phyloP scores from a whole-genome alignment of 2,329 filamentous ascomycete species.

The Aspergillus intermedius region DNA sequence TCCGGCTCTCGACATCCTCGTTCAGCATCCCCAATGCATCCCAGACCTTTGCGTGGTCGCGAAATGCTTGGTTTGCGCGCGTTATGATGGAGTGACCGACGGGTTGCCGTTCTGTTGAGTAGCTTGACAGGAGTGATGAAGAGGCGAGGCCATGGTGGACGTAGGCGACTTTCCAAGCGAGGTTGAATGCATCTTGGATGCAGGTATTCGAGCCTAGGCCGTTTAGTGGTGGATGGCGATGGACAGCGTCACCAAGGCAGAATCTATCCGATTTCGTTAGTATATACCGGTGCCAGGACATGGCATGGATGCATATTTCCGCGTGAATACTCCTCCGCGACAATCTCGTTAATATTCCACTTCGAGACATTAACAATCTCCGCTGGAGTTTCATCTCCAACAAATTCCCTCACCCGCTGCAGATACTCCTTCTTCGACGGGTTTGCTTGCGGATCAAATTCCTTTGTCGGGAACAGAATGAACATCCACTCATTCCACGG shows the following conservation, averaged over 20 bases:
- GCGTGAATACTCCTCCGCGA: constrained; percentile 51
- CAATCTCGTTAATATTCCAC: constrained; percentile 58
- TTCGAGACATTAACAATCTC: constrained; percentile 50
- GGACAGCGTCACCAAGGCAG: constrained; percentile 53
- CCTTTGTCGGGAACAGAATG: constrained; percentile 43
- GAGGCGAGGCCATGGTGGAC: constrained; percentile 25
- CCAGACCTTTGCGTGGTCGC: constrained; percentile 46
- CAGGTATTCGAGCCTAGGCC: constrained; percentile 55
- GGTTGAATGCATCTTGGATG: constrained; percentile 52
- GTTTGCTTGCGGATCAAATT: constrained; percentile 26
- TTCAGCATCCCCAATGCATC: constrained; percentile 42
- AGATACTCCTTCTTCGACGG: constrained; percentile 45
- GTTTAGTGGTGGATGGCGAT: constrained; percentile 53
- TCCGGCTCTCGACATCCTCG: constrained; percentile 34
- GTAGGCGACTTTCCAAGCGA: constrained; percentile 51
- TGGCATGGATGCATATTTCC: constrained; percentile 33
- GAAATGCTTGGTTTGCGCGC: constrained; percentile 52
- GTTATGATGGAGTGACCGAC: constrained; percentile 45
- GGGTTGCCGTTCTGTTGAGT: constrained; percentile 44
- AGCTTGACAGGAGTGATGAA: constrained; percentile 38
- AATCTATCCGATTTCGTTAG: constrained; percentile 27
- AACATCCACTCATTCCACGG: constrained; percentile 60
- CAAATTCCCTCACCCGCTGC: constrained; percentile 42
- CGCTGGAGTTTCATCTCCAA: constrained; percentile 49
- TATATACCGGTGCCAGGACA: background rate